Percentiles rank a stretch among this genome's conserved stretches.
Evolutionary conservation across 2,329 filamentous ascomycete genomes (phyloP).

Genomic region (Fusarium bactridioides): DNA sequence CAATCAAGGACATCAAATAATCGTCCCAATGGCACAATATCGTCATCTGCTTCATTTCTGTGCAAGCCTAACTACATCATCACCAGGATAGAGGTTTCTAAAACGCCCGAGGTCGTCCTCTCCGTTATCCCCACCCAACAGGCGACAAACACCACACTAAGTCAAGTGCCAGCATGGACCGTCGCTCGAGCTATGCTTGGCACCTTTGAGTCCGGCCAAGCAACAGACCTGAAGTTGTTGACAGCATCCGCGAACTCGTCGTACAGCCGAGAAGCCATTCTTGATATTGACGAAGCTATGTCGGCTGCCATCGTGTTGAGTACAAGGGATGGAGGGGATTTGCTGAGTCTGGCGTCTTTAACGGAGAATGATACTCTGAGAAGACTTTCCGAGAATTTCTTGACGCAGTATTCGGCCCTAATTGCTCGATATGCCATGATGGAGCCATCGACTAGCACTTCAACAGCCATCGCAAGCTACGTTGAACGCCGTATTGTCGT

Average conservation of each 20-base stretch:
- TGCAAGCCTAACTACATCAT: constrained; percentile 37
- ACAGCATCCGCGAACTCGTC: constrained; percentile 5
- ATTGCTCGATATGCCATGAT: constrained; percentile 45
- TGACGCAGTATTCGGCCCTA: constrained; percentile 46
- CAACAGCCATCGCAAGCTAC: constrained; percentile 38
- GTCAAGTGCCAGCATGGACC: constrained; percentile 31
- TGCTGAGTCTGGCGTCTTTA: constrained; percentile 36
- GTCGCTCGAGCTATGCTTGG: constrained; percentile 33
- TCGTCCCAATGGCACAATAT: constrained; percentile 17
- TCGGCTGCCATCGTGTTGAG: constrained; percentile 45
- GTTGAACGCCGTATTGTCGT: constrained; percentile 45
- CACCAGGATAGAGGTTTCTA: constrained; percentile 27
- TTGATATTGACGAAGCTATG: constrained; percentile 46
- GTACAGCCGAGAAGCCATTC: constrained; percentile 35
- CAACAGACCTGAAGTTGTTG: background rate
- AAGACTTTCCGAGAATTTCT: constrained; percentile 44
- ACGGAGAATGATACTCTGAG: constrained; percentile 37
- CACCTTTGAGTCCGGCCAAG: constrained; percentile 17
- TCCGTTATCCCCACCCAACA: constrained; percentile 1
- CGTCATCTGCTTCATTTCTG: constrained; percentile 25
- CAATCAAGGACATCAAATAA: constrained; percentile 15
- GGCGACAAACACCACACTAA: constrained; percentile 27
- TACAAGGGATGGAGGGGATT: constrained; percentile 26
- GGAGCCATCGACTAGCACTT: constrained; percentile 27
- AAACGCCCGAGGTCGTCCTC: constrained; percentile 21